Conservation (phyloP, 129 eudicot species). For the Tagetes erecta region DNA sequence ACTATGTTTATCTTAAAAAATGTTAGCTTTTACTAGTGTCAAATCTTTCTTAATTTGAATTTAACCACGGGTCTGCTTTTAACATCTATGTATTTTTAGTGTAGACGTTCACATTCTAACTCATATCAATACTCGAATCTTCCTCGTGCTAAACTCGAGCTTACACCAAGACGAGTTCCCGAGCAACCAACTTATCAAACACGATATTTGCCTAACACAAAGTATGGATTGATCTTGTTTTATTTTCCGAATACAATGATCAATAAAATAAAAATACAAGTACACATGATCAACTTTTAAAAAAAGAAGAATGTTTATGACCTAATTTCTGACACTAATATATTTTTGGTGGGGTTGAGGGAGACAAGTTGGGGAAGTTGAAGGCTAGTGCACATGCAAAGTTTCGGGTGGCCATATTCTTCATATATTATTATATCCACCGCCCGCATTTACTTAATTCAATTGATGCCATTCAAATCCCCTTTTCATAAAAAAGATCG, state of each 20-base stretch:
- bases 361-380: conserved; percentile 36
- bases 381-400: conserved; percentile 36
- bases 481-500: neutral
- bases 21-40: too few relatives aligned
- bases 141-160: neutral
- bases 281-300: neutral
- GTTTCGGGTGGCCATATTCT: conserved; percentile 26
- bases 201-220: neutral
- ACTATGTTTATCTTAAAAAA: too few relatives aligned
- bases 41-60: too few relatives aligned
- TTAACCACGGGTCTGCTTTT: too few relatives aligned
- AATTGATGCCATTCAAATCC: conserved; percentile 1
- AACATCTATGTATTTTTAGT: neutral
- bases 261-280: neutral
- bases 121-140: neutral
- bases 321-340: conserved; percentile 17
- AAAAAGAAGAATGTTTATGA: neutral
- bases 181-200: neutral
- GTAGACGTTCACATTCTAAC: neutral
- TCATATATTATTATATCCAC: conserved; percentile 18
- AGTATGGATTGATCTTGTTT: conserved; percentile 2
- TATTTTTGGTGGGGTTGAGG: conserved; percentile 35
- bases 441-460: neutral
- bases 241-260: neutral
- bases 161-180: neutral